Evolutionary conservation across 2,329 filamentous ascomycete genomes (phyloP).

Genomic region (Trichoderma oligosporum): DNA sequence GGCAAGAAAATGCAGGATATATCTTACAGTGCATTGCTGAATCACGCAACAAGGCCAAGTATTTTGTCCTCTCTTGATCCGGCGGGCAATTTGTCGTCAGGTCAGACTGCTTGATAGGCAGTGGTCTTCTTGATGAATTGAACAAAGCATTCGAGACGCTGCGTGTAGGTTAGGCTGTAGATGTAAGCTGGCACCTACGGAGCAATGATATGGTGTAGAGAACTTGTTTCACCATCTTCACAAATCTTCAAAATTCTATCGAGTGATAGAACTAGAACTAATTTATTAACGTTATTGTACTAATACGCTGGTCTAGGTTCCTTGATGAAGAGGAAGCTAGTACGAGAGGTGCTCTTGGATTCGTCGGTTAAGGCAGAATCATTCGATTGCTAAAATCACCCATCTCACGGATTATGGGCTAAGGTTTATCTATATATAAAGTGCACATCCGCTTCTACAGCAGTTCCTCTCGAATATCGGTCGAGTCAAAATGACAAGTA

Average conservation of each 20-base stretch:
- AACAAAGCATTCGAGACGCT: constrained; percentile 11
- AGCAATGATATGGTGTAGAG: constrained; percentile 50
- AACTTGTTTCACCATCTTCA: not conserved
- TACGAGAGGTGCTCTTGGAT: constrained; percentile 26
- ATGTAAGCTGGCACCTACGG: constrained; percentile 52
- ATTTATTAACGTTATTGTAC: not conserved
- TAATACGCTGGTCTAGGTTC: constrained; percentile 6
- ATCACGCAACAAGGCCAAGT: constrained; percentile 44
- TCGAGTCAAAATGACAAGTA: constrained; percentile 49
- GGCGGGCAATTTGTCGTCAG: constrained; percentile 3
- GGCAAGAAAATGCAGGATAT: not conserved
- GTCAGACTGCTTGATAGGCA: constrained; percentile 7
- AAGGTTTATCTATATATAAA: not conserved
- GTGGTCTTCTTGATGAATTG: constrained; percentile 1
- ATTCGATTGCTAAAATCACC: not conserved
- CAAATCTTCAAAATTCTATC: too few species aligned
- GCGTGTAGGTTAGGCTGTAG: not conserved
- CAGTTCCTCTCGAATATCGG: constrained; percentile 20
- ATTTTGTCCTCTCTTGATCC: constrained; percentile 31
- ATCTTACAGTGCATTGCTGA: constrained; percentile 35
- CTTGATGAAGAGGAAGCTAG: constrained; percentile 25
- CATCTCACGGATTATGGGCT: not conserved
- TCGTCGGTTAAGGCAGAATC: constrained; percentile 27
- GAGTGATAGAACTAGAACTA: not conserved
- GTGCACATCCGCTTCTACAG: too few species aligned